Conservation (phyloP, 2,329 filamentous ascomycete species). For the Coniochaeta ligniaria region DNA sequence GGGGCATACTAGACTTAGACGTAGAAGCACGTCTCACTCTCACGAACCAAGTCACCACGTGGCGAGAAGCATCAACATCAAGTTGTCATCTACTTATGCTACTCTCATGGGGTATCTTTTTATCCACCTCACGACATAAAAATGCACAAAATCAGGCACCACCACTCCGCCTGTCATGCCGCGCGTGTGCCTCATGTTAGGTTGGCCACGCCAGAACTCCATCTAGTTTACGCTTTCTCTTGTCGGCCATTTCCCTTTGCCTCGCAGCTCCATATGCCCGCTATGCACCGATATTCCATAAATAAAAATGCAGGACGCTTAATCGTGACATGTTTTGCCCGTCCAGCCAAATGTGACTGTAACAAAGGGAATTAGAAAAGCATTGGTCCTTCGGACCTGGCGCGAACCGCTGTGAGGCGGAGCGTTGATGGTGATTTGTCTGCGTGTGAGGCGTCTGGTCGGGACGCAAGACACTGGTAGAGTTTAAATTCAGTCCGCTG, state of each 20-base stretch:
- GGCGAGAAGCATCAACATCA: neutral
- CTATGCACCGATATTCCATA: neutral
- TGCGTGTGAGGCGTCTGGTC: neutral
- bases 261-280: neutral
- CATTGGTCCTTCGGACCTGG: neutral
- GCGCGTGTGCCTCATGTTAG: neutral
- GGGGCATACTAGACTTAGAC: too few species aligned
- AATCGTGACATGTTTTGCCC: neutral
- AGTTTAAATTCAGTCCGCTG: too few species aligned
- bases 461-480: too few species aligned
- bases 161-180: neutral
- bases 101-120: neutral
- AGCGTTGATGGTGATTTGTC: neutral
- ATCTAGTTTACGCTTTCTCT: neutral
- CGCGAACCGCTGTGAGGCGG: neutral
- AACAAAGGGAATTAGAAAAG: neutral
- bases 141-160: neutral
- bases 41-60: neutral
- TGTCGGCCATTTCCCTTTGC: neutral
- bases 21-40: too few species aligned
- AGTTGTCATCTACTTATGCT: neutral
- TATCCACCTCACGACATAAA: neutral
- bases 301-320: neutral
- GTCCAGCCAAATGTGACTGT: neutral
- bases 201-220: neutral